Conservation (phyloP, 2,329 filamentous ascomycete genomes). For the Aschersonia sp. region DNA sequence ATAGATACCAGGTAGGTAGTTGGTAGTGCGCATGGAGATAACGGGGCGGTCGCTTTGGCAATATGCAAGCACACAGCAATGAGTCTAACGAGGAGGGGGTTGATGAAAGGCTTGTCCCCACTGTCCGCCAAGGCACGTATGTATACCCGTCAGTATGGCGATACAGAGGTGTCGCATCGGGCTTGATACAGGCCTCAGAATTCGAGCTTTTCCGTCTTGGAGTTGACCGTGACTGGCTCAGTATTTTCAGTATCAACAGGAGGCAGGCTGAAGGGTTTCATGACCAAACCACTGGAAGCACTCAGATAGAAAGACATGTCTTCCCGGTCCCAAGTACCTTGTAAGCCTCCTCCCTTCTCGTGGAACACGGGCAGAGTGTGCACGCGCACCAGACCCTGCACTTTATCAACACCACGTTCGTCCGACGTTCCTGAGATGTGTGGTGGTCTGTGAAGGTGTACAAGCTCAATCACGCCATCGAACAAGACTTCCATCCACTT, state of each 20-base stretch:
- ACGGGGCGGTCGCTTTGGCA: not conserved
- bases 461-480: constrained; percentile 78
- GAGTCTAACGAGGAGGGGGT: no score
- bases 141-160: no score
- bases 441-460: constrained; percentile 46
- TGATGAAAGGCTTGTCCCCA: not conserved
- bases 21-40: not conserved
- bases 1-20: no score
- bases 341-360: constrained; percentile 71
- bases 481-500: constrained; percentile 75
- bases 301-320: constrained; percentile 87
- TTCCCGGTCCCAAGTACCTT: constrained; percentile 55
- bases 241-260: constrained; percentile 25
- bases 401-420: constrained; percentile 45
- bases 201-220: constrained; percentile 41
- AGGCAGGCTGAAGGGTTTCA: constrained; percentile 79
- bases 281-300: constrained; percentile 61
- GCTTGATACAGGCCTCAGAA: constrained; percentile 16
- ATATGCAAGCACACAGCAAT: not conserved
- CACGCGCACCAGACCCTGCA: constrained; percentile 74
- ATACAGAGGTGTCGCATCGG: no score
- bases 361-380: constrained; percentile 75
- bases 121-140: not conserved
- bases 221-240: not conserved
- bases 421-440: constrained; percentile 34